Percentiles rank a stretch among this genome's conserved stretches.
These are phyloP conservation scores for Microbotryum scabiosae DNA, from an alignment of 1,284 basidiomycete species.

Conservation along the genomic window DNA sequence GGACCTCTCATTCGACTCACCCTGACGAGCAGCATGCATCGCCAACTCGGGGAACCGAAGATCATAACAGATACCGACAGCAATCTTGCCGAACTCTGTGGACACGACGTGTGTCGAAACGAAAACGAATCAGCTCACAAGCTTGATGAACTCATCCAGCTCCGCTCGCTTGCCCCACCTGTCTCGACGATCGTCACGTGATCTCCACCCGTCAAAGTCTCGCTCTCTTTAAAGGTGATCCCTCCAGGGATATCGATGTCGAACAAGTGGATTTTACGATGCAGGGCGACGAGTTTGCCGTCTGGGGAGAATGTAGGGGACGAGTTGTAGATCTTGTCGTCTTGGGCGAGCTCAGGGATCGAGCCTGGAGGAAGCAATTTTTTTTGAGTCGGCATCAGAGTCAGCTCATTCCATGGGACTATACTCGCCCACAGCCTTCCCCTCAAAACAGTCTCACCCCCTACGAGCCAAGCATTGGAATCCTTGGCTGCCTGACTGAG, in stretches of 20 bases:
- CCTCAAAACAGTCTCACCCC: slow-evolving; percentile 50
- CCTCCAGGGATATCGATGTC: slow-evolving; percentile 97
- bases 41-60: slow-evolving; percentile 91
- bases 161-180: slow-evolving; percentile 46
- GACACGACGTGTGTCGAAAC: too few species aligned
- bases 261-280: slow-evolving; percentile 94
- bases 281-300: slow-evolving; percentile 73
- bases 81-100: slow-evolving; percentile 81
- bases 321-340: slow-evolving; percentile 78
- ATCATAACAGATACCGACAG: slow-evolving; percentile 85
- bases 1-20: slow-evolving; percentile 40
- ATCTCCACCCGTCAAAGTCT: slow-evolving; percentile 75
- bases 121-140: neutral
- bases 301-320: slow-evolving; percentile 58
- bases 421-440: neutral
- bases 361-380: slow-evolving; percentile 45
- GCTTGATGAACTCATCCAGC: neutral
- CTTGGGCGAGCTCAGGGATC: slow-evolving; percentile 71
- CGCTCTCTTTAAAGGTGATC: slow-evolving; percentile 97
- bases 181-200: slow-evolving; percentile 79
- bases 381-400: slow-evolving; percentile 41
- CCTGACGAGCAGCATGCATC: slow-evolving; percentile 80
- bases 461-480: slow-evolving; percentile 77
- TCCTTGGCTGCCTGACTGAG: slow-evolving; percentile 75
- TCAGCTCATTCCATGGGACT: neutral